A percentile compares a stretch with the other conserved stretches of the same genome.
Conservation (phyloP, 768 basidiomycete genomes). For the Amanita inopinata region DNA sequence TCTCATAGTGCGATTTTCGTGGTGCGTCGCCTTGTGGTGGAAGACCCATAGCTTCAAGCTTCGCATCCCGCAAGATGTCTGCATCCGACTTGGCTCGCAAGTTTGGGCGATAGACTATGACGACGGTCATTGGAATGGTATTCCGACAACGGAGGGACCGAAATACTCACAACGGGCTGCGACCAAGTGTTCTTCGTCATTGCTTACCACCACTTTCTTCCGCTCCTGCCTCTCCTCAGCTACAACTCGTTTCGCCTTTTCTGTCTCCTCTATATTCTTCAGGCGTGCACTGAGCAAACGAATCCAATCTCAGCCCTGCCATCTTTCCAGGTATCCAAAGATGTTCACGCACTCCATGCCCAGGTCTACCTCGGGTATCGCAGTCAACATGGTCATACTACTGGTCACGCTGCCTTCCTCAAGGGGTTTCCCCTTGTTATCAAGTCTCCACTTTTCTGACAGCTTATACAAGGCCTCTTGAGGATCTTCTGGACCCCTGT, state of each 20-base stretch:
- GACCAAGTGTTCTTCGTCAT: constrained; percentile 77
- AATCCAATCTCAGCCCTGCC: constrained; percentile 6
- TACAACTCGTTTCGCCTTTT: constrained; percentile 86
- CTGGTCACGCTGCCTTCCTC: constrained; percentile 94
- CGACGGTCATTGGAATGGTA: constrained; percentile 7
- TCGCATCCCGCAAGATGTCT: constrained; percentile 81
- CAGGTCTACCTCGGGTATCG: constrained; percentile 95
- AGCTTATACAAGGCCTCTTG: constrained; percentile 72
- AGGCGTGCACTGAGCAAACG: constrained; percentile 55
- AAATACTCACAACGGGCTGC: constrained; percentile 75
- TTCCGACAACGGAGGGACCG: background rate
- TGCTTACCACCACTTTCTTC: constrained; percentile 30
- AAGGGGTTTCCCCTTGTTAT: constrained; percentile 45
- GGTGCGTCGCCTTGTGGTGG: constrained; percentile 44
- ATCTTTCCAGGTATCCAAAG: background rate
- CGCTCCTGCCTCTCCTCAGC: constrained; percentile 61
- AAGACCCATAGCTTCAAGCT: constrained; percentile 77
- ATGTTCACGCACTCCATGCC: constrained; percentile 86
- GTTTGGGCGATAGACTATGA: constrained; percentile 81
- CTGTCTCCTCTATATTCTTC: constrained; percentile 95
- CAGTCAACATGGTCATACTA: constrained; percentile 91
- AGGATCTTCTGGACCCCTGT: constrained; percentile 48
- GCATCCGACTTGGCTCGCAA: constrained; percentile 78
- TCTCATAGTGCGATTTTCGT: constrained; percentile 38
- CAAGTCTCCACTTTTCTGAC: constrained; percentile 55